Evolutionary conservation across 2,329 filamentous ascomycete species (phyloP).

Genomic region (Apiospora arundinis): DNA sequence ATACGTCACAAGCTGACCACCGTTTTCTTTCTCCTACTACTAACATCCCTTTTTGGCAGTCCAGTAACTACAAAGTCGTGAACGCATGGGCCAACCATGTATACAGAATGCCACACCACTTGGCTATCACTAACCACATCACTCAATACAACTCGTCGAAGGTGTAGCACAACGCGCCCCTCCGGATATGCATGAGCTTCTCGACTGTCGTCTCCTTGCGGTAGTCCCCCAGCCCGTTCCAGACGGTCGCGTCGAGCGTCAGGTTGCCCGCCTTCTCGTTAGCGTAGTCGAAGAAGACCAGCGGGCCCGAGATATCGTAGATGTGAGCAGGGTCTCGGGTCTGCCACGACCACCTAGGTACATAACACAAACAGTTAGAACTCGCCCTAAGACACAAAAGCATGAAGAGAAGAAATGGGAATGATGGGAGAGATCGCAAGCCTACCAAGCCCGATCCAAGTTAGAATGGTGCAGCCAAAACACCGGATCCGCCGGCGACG

Average conservation of each 20-base stretch:
- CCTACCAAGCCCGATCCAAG: slow-evolving; percentile 24
- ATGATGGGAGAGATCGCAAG: no score
- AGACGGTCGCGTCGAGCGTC: slow-evolving; percentile 20
- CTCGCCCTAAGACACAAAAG: no score
- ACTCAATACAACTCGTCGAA: slow-evolving; percentile 22
- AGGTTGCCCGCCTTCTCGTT: slow-evolving; percentile 20
- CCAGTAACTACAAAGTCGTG: no score
- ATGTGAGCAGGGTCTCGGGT: slow-evolving; percentile 18
- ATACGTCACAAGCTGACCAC: no score
- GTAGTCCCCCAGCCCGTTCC: slow-evolving; percentile 8
- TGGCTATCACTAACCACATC: no score
- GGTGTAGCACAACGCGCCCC: slow-evolving; percentile 21
- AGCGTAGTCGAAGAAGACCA: slow-evolving; percentile 21
- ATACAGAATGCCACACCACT: no score
- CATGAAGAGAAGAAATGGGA: no score
- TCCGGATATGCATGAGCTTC: slow-evolving; percentile 19
- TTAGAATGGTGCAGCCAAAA: slow-evolving; percentile 23
- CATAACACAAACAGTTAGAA: neutral
- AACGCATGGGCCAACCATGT: no score
- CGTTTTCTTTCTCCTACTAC: no score
- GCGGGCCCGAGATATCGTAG: slow-evolving; percentile 22
- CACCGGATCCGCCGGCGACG: slow-evolving; percentile 23
- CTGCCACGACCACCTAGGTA: slow-evolving; percentile 23
- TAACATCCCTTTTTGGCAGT: no score
- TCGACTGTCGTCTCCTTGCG: slow-evolving; percentile 12